Percentiles rank a stretch among this genome's conserved stretches.
phyloP scores from a whole-genome alignment of 768 basidiomycete species.

The Lyophyllum shimeji region DNA sequence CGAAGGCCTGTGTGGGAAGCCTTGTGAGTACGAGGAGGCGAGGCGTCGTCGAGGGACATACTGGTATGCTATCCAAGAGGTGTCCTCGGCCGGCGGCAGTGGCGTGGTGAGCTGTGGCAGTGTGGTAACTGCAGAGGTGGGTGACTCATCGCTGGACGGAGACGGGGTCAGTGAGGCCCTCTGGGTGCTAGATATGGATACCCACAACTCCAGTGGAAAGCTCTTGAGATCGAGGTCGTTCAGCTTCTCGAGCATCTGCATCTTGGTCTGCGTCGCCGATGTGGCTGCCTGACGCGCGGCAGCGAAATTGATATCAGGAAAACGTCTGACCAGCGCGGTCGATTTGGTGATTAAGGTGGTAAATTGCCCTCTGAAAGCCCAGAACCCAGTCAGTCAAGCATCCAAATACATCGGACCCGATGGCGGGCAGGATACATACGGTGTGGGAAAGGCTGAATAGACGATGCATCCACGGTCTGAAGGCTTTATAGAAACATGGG shows the following conservation, averaged over 20 bases:
- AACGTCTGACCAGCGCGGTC: not conserved
- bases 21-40: not conserved
- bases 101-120: slow-evolving; percentile 13
- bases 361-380: not conserved
- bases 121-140: slow-evolving; percentile 1
- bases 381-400: slow-evolving; percentile 2
- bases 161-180: not conserved
- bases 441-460: not conserved
- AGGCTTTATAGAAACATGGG: slow-evolving; percentile 20
- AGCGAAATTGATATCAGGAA: not conserved
- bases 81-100: slow-evolving; percentile 6
- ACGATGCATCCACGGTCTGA: slow-evolving; percentile 1
- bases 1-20: slow-evolving; percentile 9
- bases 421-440: slow-evolving; percentile 4
- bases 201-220: slow-evolving; percentile 6
- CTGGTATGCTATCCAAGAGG: slow-evolving; percentile 13
- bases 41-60: slow-evolving; percentile 13
- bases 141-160: slow-evolving; percentile 2
- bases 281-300: not conserved
- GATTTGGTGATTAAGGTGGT: not conserved
- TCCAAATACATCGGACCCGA: slow-evolving; percentile 7
- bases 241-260: slow-evolving; percentile 1
- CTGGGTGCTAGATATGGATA: not conserved
- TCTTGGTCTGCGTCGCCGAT: not conserved
- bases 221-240: not conserved